Evolutionary conservation across 1,284 basidiomycete genomes (phyloP).

Genomic region (Anthracocystis panici-leucophaei): DNA sequence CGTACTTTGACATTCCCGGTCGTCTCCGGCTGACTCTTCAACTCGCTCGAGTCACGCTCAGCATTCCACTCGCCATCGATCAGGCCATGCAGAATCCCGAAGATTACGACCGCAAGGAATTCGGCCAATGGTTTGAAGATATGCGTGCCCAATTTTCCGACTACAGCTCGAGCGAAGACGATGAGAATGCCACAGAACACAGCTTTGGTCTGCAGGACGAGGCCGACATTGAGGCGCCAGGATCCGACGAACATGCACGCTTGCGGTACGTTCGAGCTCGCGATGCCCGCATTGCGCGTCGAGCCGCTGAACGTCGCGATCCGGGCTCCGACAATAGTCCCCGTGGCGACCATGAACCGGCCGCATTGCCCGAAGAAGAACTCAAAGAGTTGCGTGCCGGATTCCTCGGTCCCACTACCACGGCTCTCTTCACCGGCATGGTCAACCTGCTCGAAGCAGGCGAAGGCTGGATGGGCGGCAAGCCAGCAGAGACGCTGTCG

Average conservation of each 20-base stretch:
- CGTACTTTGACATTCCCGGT: constrained; percentile 83
- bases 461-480: constrained; percentile 64
- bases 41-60: constrained; percentile 82
- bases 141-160: constrained; percentile 39
- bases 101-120: constrained; percentile 41
- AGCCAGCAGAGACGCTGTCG: constrained; percentile 25
- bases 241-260: constrained; percentile 39
- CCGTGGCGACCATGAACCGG: constrained; percentile 21
- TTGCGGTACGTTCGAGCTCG: constrained; percentile 42
- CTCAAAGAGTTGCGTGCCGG: constrained; percentile 26
- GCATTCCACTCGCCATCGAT: constrained; percentile 81
- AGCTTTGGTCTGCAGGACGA: constrained; percentile 27
- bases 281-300: constrained; percentile 42
- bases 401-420: constrained; percentile 58
- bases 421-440: constrained; percentile 57
- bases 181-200: constrained; percentile 19
- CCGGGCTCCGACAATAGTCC: constrained; percentile 22
- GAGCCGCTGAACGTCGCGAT: constrained; percentile 33
- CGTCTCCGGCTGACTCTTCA: constrained; percentile 81
- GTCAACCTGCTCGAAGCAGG: constrained; percentile 63
- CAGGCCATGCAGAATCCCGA: constrained; percentile 73
- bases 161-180: constrained; percentile 34
- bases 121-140: constrained; percentile 45
- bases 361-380: constrained; percentile 44
- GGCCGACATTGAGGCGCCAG: constrained; percentile 18